Evolutionary conservation across 192 early-diverging fungal species (phyloP).

Genomic region (Helicostylum pulchrum): DNA sequence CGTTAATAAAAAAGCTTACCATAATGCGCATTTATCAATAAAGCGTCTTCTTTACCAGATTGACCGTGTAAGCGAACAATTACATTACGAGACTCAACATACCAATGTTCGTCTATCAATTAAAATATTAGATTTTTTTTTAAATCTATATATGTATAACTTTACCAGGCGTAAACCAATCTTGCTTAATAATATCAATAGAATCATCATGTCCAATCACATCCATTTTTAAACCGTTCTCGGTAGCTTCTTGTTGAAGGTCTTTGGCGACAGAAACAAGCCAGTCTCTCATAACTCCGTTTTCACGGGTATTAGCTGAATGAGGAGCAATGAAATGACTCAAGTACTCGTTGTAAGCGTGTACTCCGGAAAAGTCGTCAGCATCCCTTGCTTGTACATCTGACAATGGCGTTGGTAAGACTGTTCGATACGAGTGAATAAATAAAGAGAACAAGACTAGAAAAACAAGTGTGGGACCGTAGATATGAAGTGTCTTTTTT

Average conservation of each 20-base stretch:
- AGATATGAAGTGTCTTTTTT: background rate
- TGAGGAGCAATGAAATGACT: conserved; percentile 27
- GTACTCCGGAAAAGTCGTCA: conserved; percentile 33
- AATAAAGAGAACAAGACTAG: conserved; percentile 15
- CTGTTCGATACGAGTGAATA: conserved; percentile 3
- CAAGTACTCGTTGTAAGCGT: conserved; percentile 35
- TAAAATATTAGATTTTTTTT: background rate
- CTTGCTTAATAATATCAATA: conserved; percentile 1
- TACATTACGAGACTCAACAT: conserved; percentile 50
- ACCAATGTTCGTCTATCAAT: conserved; percentile 25
- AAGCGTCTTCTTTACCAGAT: conserved; percentile 37
- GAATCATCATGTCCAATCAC: conserved; percentile 21
- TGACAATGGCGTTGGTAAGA: conserved; percentile 19
- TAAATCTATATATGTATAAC: background rate
- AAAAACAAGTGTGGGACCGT: background rate
- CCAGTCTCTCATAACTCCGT: conserved; percentile 23
- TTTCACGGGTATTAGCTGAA: conserved; percentile 27
- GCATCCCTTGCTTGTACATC: conserved; percentile 18
- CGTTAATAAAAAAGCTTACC: conserved; percentile 26
- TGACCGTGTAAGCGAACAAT: conserved; percentile 62
- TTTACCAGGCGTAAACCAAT: conserved; percentile 11
- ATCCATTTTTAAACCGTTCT: conserved; percentile 20
- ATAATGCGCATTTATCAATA: conserved; percentile 67
- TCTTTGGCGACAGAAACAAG: conserved; percentile 8
- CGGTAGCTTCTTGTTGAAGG: background rate